These are phyloP conservation scores for Leishmania lainsoni DNA, from an alignment of 208 protist species.

Conservation along the genomic window DNA sequence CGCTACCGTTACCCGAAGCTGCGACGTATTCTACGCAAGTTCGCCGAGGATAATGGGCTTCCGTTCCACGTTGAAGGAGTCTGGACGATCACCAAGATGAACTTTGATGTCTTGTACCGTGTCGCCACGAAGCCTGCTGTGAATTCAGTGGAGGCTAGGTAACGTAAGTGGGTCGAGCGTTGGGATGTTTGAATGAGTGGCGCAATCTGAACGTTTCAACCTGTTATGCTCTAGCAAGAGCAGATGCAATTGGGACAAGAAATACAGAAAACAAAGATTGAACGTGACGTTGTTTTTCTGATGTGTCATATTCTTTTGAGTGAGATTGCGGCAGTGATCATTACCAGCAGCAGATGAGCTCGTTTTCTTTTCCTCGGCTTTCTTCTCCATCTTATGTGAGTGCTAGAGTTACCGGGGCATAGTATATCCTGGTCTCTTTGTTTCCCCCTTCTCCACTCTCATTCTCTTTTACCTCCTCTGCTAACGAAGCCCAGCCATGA, in stretches of 20 bases:
- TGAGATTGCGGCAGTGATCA: background rate
- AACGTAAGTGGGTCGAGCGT: background rate
- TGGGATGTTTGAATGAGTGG: background rate
- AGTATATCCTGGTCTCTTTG: background rate
- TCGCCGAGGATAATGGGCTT: constrained; percentile 73
- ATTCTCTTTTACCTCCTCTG: background rate
- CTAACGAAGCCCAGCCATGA: background rate
- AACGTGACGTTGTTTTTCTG: background rate
- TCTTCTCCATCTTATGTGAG: background rate
- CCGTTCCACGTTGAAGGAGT: constrained; percentile 75
- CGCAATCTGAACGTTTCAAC: background rate
- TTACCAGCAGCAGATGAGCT: background rate
- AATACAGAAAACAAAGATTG: background rate
- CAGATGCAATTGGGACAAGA: background rate
- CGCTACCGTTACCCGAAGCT: constrained; percentile 75
- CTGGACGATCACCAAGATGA: constrained; percentile 62
- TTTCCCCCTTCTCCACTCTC: background rate
- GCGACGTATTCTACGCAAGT: constrained; percentile 67
- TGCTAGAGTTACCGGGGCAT: background rate
- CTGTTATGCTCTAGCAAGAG: background rate
- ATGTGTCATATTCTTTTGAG: background rate
- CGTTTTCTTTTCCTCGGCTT: background rate
- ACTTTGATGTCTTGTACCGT: constrained; percentile 65
- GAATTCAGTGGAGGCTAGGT: constrained; percentile 15
- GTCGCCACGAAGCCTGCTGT: constrained; percentile 31